These are phyloP conservation scores for Funneliformis geosporum DNA, from an alignment of 192 early-diverging fungal genomes.

Conservation along the genomic window DNA sequence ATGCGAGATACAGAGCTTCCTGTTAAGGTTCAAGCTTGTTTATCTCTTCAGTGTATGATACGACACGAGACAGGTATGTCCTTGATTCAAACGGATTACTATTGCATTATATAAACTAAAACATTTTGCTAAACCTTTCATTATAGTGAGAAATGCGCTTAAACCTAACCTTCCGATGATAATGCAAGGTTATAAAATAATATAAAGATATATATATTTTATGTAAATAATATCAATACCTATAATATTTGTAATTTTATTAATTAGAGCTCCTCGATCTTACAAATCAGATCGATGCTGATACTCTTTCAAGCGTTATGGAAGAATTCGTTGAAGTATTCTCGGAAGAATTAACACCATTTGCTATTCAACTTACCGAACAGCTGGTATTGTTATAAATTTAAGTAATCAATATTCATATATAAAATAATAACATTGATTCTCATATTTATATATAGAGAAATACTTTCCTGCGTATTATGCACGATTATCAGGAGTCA, in stretches of 20 bases:
- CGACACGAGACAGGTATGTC: slow-evolving; percentile 62
- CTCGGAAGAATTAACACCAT: slow-evolving; percentile 87
- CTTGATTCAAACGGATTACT: background rate
- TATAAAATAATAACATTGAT: background rate
- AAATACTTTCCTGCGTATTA: slow-evolving; percentile 86
- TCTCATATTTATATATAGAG: slow-evolving; percentile 42
- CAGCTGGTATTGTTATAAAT: slow-evolving; percentile 61
- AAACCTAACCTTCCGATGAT: slow-evolving; percentile 79
- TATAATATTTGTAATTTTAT: slow-evolving; percentile 12
- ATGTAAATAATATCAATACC: no score
- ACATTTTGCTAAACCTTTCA: background rate
- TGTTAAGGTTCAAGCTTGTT: slow-evolving; percentile 84
- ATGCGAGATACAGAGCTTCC: slow-evolving; percentile 82
- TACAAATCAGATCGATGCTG: slow-evolving; percentile 92
- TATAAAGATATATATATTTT: background rate
- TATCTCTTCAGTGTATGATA: slow-evolving; percentile 80
- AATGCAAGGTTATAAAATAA: slow-evolving; percentile 64
- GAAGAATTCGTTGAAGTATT: slow-evolving; percentile 91
- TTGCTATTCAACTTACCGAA: slow-evolving; percentile 84
- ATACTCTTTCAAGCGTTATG: slow-evolving; percentile 83
- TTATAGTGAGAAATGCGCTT: slow-evolving; percentile 66
- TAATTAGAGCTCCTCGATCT: slow-evolving; percentile 69
- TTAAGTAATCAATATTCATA: background rate
- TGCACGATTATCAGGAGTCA: slow-evolving; percentile 65
- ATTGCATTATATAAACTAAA: no score